phyloP scores from a whole-genome alignment of 331 rosid genomes.

The Ulmus americana region DNA sequence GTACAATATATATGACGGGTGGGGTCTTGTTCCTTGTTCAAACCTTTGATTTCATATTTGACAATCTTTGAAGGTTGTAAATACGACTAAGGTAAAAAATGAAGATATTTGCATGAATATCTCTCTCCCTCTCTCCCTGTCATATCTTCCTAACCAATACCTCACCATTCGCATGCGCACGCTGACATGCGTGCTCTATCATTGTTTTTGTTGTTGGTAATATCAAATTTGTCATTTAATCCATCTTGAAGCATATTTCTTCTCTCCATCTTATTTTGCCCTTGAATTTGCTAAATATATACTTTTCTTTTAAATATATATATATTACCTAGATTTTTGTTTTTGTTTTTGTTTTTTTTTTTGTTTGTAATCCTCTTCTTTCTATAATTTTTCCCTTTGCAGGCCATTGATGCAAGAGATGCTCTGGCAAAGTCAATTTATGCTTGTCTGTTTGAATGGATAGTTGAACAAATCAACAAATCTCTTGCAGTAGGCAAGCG shows the following conservation, averaged over 20 bases:
- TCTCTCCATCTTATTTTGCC: background rate
- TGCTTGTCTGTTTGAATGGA: constrained; percentile 91
- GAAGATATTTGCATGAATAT: background rate
- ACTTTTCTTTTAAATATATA: background rate
- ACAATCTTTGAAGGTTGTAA: background rate
- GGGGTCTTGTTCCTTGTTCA: background rate
- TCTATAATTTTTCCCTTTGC: constrained; percentile 2
- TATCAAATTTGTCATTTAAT: too few relatives aligned
- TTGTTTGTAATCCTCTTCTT: background rate
- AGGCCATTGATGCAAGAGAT: constrained; percentile 94
- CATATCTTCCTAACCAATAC: background rate
- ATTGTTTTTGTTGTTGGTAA: too few relatives aligned
- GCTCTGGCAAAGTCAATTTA: constrained; percentile 99
- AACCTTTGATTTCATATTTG: background rate
- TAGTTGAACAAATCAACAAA: constrained; percentile 93
- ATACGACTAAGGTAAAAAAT: background rate
- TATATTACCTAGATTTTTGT: background rate
- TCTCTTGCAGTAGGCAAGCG: constrained; percentile 97
- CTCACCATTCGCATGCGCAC: too few relatives aligned
- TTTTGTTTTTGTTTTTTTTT: background rate
- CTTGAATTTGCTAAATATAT: background rate
- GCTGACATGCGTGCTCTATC: too few relatives aligned
- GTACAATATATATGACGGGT: background rate
- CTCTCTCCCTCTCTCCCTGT: background rate
- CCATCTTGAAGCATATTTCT: too few relatives aligned